Evolutionary conservation across 2,329 filamentous ascomycete genomes (phyloP).

Genomic region (Ascosphaera aggregata): DNA sequence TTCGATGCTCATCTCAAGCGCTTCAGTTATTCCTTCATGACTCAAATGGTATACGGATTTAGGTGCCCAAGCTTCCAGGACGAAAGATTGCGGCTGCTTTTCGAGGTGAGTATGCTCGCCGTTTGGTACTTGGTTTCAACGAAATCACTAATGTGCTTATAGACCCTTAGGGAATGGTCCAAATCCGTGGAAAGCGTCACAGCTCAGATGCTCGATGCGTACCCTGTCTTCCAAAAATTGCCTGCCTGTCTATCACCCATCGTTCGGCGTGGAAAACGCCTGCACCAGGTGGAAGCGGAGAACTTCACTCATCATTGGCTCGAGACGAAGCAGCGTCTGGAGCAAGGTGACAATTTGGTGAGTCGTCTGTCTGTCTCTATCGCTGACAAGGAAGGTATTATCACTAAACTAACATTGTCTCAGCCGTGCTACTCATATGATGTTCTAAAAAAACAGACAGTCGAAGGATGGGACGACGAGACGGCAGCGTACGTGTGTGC

Average conservation of each 20-base stretch:
- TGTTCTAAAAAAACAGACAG: slow-evolving; percentile 12
- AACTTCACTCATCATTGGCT: not conserved
- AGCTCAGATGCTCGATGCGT: not conserved
- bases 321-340: not conserved
- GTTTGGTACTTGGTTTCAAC: not conserved
- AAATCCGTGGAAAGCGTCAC: not conserved
- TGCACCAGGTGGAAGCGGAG: not conserved
- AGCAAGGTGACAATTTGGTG: not conserved
- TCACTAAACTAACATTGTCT: not conserved
- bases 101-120: slow-evolving; percentile 8
- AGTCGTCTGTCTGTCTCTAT: slow-evolving; percentile 6
- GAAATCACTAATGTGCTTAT: slow-evolving; percentile 17
- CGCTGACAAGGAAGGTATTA: slow-evolving; percentile 9
- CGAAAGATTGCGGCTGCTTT: slow-evolving; percentile 20
- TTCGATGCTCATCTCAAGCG: slow-evolving; percentile 24
- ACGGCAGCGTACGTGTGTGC: slow-evolving; percentile 13
- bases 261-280: not conserved
- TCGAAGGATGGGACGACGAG: slow-evolving; percentile 12
- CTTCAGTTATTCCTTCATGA: slow-evolving; percentile 26
- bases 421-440: slow-evolving; percentile 11
- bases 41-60: slow-evolving; percentile 27
- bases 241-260: not conserved
- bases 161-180: not conserved
- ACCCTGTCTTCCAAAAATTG: not conserved
- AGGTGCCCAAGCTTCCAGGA: slow-evolving; percentile 20